These are phyloP conservation scores for Yamadazyma friedrichii DNA, from an alignment of 1,139 yeast species.

Conservation along the genomic window DNA sequence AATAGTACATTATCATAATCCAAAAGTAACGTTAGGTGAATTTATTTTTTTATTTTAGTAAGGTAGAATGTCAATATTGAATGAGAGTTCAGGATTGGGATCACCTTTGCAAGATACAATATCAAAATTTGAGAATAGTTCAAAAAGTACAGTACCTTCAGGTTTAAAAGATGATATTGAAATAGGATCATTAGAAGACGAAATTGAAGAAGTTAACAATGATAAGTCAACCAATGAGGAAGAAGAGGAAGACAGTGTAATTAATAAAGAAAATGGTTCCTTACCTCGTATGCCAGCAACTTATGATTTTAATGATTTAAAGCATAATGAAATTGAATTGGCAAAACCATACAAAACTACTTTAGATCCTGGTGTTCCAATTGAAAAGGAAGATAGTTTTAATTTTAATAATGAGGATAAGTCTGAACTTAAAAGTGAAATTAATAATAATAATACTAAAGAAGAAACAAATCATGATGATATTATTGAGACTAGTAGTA, in stretches of 20 bases:
- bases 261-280: slow-evolving; percentile 4
- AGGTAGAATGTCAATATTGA: slow-evolving; percentile 6
- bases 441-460: neutral
- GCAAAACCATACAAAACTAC: slow-evolving; percentile 20
- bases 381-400: slow-evolving; percentile 15
- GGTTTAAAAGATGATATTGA: slow-evolving; percentile 8
- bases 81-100: slow-evolving; percentile 10
- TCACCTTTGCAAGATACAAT: slow-evolving; percentile 18
- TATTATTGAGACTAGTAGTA: too few relatives aligned
- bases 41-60: too few relatives aligned
- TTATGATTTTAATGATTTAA: slow-evolving; percentile 54
- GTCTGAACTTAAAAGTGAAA: neutral
- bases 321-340: slow-evolving; percentile 18
- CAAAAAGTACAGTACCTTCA: neutral
- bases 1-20: neutral
- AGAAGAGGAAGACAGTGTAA: neutral
- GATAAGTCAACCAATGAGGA: neutral
- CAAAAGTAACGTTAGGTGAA: neutral
- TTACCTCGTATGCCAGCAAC: slow-evolving; percentile 66
- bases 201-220: neutral
- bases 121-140: slow-evolving; percentile 13
- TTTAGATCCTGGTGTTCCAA: slow-evolving; percentile 39
- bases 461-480: neutral
- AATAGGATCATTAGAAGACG: slow-evolving; percentile 4
- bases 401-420: neutral